These are phyloP conservation scores for Psilocybe sp. DNA, from an alignment of 768 basidiomycete species.

Conservation along the genomic window DNA sequence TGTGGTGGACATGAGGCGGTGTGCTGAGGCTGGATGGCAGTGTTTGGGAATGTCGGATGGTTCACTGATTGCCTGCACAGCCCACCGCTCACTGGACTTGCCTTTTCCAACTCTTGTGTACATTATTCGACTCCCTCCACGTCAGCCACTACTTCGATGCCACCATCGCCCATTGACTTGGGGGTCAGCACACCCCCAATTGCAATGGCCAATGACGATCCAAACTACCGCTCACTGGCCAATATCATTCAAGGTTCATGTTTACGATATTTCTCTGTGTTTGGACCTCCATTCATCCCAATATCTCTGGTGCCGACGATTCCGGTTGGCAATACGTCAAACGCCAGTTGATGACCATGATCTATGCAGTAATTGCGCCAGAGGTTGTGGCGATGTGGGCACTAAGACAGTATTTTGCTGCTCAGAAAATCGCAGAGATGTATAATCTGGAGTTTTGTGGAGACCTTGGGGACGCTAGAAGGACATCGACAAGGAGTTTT, in stretches of 20 bases:
- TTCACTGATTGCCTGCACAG: too few relatives aligned
- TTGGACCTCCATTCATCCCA: slow-evolving; percentile 7
- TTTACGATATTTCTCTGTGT: slow-evolving; percentile 1
- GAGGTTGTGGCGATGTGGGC: slow-evolving; percentile 18
- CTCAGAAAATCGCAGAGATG: slow-evolving; percentile 4
- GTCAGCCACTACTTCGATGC: too few relatives aligned
- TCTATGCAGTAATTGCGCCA: slow-evolving; percentile 9
- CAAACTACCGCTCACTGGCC: too few relatives aligned
- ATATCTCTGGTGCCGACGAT: slow-evolving; percentile 6
- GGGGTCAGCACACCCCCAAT: too few relatives aligned
- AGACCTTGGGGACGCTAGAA: not conserved
- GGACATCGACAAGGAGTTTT: not conserved
- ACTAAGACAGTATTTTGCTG: slow-evolving; percentile 13
- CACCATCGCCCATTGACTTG: too few relatives aligned
- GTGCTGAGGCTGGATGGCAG: too few relatives aligned
- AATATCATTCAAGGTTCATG: not conserved
- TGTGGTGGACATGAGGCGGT: too few relatives aligned
- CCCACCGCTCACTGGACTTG: too few relatives aligned
- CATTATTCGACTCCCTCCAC: too few relatives aligned
- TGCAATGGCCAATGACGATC: too few relatives aligned
- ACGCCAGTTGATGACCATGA: slow-evolving; percentile 4
- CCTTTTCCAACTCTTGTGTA: too few relatives aligned
- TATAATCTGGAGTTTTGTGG: slow-evolving; percentile 6
- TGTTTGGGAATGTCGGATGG: too few relatives aligned
- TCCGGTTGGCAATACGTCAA: not conserved